A percentile compares a stretch with the other conserved stretches of the same genome.
phyloP scores from a whole-genome alignment of 805 yeast genomes.

The Yarrowia sp. region DNA sequence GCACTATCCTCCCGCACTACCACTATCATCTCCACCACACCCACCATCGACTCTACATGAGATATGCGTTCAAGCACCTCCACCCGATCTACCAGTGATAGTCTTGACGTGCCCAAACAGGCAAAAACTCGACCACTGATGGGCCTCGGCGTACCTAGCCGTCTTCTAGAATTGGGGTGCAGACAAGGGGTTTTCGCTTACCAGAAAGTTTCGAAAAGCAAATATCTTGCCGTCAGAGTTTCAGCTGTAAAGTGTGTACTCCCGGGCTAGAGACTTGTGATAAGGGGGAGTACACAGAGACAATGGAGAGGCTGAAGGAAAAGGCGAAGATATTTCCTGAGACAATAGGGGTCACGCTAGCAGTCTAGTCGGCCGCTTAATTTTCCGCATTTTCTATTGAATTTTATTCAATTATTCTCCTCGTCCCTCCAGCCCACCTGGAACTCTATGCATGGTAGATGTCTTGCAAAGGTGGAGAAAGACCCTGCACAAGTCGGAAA shows the following conservation, averaged over 20 bases:
- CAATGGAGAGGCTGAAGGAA: too few species aligned
- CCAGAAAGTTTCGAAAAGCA: background rate
- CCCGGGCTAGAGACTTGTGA: too few species aligned
- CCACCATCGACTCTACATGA: background rate
- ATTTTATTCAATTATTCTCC: background rate
- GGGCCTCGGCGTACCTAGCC: slow-evolving; percentile 5
- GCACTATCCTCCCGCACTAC: background rate
- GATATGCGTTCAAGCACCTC: slow-evolving; percentile 13
- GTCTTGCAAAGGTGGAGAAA: slow-evolving; percentile 16
- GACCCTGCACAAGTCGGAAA: slow-evolving; percentile 7
- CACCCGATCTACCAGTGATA: background rate
- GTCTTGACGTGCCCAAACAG: background rate
- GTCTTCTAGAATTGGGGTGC: background rate
- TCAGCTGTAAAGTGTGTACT: too few species aligned
- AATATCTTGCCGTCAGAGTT: background rate
- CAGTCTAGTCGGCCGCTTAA: too few species aligned
- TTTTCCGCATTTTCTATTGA: background rate
- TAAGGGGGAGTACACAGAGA: too few species aligned
- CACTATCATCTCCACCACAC: background rate
- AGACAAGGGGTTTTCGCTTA: background rate
- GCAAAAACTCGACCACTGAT: background rate
- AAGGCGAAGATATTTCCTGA: too few species aligned
- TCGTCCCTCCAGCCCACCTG: background rate
- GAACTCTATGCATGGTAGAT: background rate
- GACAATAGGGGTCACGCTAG: too few species aligned